Base-by-base conservation (phyloP, 2,329 filamentous ascomycete genomes). In the Phoma herbarum region DNA sequence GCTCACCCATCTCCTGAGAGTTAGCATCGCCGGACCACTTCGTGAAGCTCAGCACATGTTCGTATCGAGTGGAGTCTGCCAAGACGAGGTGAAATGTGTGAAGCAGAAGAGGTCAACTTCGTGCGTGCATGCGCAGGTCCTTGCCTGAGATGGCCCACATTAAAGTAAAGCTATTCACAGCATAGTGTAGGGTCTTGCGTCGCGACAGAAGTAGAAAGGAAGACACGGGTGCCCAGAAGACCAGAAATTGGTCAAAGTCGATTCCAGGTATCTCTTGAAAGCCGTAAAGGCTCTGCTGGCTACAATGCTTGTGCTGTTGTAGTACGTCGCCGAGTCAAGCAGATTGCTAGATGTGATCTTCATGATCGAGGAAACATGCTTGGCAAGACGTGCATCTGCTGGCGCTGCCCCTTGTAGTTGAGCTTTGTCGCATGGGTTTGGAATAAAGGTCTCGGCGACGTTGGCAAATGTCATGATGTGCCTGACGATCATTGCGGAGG, bases 401-500 rank as follows among this genome's bases (percentile, higher is more conserved):
- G 31, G 28, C 9, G n/a, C 5, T 33, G 22, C 14, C 39, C 56
- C 26, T 41, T 33, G 31, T 22, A 16, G 18, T 20, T 59, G 50
- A 41, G 50, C 50, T 59, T 35, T 44, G 49, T 49, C 31, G 35
- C 18, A 29, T 45, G 29, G 26, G 56, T 59, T 59, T 59, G 56
- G 51, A 22, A 28, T 58, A 46, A 22, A 54, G 41, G 37, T 54
- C 39, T 59, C 33, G 51, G 56, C 50, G 41, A 41, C 41, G 41
- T 46, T 59, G 31, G 51, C 41, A 51, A 44, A 51, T 51, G 28
- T 45, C 29, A 29, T 45, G 22, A 28, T 45, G 50, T 59, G 52
- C 56, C 56, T 59, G 56, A 29, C 39, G 56, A 59, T 59, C 50
- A 50, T 59, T 59, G 56, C 45, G 50, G 56, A 59, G 56, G 49